phyloP scores from a whole-genome alignment of 164 flowering plant genomes.

The Aristolochia californica region DNA sequence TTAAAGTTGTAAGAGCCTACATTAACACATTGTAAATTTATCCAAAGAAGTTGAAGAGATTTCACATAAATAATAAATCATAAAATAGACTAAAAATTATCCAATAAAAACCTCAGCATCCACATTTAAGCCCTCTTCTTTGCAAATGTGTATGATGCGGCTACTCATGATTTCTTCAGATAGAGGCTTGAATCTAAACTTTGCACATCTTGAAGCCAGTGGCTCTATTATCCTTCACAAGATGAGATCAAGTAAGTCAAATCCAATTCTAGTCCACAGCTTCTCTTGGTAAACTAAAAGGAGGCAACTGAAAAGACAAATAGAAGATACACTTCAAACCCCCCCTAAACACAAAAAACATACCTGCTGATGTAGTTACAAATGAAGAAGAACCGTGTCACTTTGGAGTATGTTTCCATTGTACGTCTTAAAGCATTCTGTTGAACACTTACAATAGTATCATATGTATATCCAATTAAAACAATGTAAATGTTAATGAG shows the following conservation, averaged over 20 bases:
- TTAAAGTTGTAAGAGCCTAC: conserved; percentile 87
- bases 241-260: conserved; percentile 3
- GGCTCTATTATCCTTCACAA: conserved; percentile 83
- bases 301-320: background rate
- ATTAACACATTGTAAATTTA: conserved; percentile 6
- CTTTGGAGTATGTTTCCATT: conserved; percentile 97
- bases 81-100: background rate
- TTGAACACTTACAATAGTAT: background rate
- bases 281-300: background rate
- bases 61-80: background rate
- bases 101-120: conserved; percentile 55
- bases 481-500: background rate
- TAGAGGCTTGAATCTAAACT: conserved; percentile 96
- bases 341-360: background rate
- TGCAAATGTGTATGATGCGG: conserved; percentile 65
- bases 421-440: conserved; percentile 96
- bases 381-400: conserved; percentile 89
- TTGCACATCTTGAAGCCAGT: conserved; percentile 98
- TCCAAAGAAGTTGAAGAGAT: too few species aligned
- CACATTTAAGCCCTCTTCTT: conserved; percentile 69
- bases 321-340: background rate
- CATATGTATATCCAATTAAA: background rate
- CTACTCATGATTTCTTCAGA: conserved; percentile 74
- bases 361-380: conserved; percentile 99
- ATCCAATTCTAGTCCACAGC: background rate